Evolutionary conservation across 768 basidiomycete species (phyloP), one percentile per base, ranked within the genome.

Genomic region (Chalciporus pseudorubinellus): DNA sequence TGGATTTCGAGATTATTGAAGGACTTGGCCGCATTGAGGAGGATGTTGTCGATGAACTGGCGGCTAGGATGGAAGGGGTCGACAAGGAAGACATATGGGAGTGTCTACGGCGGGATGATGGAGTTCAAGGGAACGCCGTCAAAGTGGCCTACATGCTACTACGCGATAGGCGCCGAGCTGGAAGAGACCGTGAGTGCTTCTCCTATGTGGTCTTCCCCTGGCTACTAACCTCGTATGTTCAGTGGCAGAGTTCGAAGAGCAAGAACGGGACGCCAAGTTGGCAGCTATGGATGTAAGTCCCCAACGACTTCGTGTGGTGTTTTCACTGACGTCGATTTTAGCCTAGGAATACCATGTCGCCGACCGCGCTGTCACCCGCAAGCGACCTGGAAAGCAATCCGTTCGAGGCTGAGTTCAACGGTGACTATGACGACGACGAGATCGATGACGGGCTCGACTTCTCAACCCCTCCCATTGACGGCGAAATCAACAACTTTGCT

Each of bases 101-200:
- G 42, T 87, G 86, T 63, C 70, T 98, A 55, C 79, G 87, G 53
- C 73, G 84, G 58, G 87, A 94, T 46, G 92, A 95, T 56, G 93
- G 90, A 0, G 77, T 82, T 38, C 84, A 87, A 53, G 91, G 94
- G 34, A 97, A 98, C 65, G 86, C 92, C 48, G 87, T 98, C 65
- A 95, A 97, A 71, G 94, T 99, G 7, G 94, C 95, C 0, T 99
- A 98, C 70, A 84, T 94, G 82, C 76, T 99, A 4, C 75, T 97
- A 40, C 77, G 92, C 50, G 95, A 99, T 64, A 94, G 94, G 73
- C 77, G 84, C 59, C 74, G 93, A 34, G 77, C 89, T 47, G 85
- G 92, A 6, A 82, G 87, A 68, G 92, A 93, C 66, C 72, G 94
- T 95, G 61, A 77, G 92, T 77, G 26, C 33, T 12, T 16, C 8